Base-by-base conservation (phyloP, 805 yeast species). In the Naumovozyma castellii region DNA sequence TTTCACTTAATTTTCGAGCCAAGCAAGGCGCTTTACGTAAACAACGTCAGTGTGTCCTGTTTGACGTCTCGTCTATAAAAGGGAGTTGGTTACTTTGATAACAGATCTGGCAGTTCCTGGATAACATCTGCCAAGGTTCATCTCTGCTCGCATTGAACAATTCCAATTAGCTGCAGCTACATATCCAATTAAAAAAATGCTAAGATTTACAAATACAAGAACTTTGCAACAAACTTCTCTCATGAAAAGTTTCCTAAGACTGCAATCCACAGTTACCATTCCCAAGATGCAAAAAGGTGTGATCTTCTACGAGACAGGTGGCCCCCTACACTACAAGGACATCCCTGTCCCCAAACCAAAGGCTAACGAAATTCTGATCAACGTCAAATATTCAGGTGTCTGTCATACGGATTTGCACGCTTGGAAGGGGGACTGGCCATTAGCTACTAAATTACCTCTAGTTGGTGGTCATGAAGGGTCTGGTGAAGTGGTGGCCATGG, bases 381-480 rank as follows among this genome's bases (percentile, higher is more conserved):
- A 75, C 50, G 75, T 76, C 53, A 71, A 73, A 59, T 76, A 74
- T 60, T 76, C 81, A 3, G 81, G 81, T 56, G 81, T 76, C 17
- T 76, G 81, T 53, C 81, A 76, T 59, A 75, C 81, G 3, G 81
- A 76, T 56, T 65, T 76, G 54, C 81, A 76, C 56, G 81, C 80
- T 31, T 76, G 79, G 78, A 72, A 75, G 51, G 81, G 81, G 46
- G 81, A 76, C 55, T 76, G 81, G 82, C 80, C 80, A 38, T 58
- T 75, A 49, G 62, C 61, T 14, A 68, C 72, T 38, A 76, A 75
- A 51, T 62, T 75, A 48, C 81, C 80, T 19, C 60, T 76, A 49
- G 78, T 76, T 27, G 82, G 82, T 47, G 82, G 82, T 41, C 82
- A 76, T 54, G 82, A 76, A 61, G 82, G 82, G 62, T 79, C 80